Conservation (phyloP, 345 rosid species). For the Triadica sebifera region DNA sequence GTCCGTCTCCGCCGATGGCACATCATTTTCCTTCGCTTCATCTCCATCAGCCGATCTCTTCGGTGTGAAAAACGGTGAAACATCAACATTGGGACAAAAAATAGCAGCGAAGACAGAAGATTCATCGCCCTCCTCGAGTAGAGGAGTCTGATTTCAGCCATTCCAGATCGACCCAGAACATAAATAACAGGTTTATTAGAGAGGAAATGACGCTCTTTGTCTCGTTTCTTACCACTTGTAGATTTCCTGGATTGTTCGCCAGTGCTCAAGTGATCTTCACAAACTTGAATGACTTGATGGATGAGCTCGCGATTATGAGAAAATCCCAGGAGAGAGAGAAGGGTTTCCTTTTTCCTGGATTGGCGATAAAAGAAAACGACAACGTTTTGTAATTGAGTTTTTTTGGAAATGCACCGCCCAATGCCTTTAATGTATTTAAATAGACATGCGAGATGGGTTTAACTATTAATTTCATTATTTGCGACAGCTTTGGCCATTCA, state of each 20-base stretch:
- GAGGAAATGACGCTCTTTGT: constrained; percentile 37
- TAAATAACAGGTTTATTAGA: constrained; percentile 7
- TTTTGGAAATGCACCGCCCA: too few relatives aligned
- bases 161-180: neutral
- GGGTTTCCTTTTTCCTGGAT: too few relatives aligned
- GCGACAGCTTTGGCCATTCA: too few relatives aligned
- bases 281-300: constrained; percentile 76
- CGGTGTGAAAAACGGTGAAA: neutral
- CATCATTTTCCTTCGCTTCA: constrained; percentile 13
- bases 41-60: constrained; percentile 7
- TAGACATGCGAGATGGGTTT: too few relatives aligned
- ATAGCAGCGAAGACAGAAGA: neutral
- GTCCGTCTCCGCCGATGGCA: too few relatives aligned
- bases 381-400: too few relatives aligned
- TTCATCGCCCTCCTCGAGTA: neutral
- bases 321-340: too few relatives aligned
- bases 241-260: constrained; percentile 44
- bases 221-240: constrained; percentile 42
- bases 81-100: neutral
- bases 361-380: too few relatives aligned
- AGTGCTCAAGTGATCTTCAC: constrained; percentile 58
- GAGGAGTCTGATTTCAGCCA: neutral
- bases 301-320: constrained; percentile 82
- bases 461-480: too few relatives aligned
- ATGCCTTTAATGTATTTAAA: too few relatives aligned